Evolutionary conservation across 1,139 yeast species (phyloP), one percentile per base, ranked within the genome.

Genomic region (Candida sp.): DNA sequence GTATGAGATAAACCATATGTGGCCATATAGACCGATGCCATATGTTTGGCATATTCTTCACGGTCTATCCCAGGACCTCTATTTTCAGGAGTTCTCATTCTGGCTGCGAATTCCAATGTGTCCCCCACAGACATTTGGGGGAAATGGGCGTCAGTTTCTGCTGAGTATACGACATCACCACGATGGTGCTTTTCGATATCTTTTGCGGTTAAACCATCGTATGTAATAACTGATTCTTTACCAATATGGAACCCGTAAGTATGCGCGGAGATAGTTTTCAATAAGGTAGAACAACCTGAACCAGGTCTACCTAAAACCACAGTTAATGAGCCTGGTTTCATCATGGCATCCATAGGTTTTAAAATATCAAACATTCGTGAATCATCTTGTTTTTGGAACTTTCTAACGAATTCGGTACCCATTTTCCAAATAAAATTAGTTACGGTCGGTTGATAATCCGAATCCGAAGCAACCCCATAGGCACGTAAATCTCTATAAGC

Each of bases 371-470:
- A 63, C 27, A 51, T 48, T 38, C 52, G 40, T 35, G 54, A 58
- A 38, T 52, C 56, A 48, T 51, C 64, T 35, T 48, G 51, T 35
- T 54, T 51, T 37, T 75, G 82, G 81, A 54, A 82, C 85, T 64
- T 61, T 54, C 46, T 53, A n/a, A 53, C 33, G 3, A 50, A 49
- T 34, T 60, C 60, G 5, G 38, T 39, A 5, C 51, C 47, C 11
- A 43, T 43, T 45, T 66, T 66, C 34, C 44, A 60, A 29, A 70
- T 64, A 11, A 74, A 68, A 56, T 85, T 87, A 21, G 74, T 56
- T 8, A 86, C 82, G 1, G 90, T 87, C 22, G 85, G 70, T 62
- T 87, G 96, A 63, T 84, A 89, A 55, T 87, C 93, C 3, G 90
- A 77, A 56, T 85, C 95, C 4, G 85, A 72, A 8, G 93, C 90